Conservation (phyloP, 169 alveolate genomes). For the Plasmodium inui region DNA sequence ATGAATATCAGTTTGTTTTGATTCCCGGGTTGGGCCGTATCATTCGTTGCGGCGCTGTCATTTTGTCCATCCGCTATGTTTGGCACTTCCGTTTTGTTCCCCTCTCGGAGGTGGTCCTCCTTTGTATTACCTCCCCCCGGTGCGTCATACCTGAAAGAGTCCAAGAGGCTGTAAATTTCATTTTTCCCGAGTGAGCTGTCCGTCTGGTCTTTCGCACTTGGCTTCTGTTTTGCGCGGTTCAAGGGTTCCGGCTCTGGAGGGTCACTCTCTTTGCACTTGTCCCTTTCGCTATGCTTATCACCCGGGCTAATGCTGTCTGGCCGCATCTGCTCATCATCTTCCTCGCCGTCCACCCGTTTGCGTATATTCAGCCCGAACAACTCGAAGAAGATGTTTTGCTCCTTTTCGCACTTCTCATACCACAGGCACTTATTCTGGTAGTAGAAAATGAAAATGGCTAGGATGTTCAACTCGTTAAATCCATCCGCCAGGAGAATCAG, state of each 20-base stretch:
- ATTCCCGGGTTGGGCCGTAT: not conserved
- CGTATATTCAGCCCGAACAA: slow-evolving; percentile 28
- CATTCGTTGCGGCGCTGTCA: not conserved
- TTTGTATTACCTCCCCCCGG: not conserved
- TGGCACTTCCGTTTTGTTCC: not conserved
- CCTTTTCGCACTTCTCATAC: slow-evolving; percentile 16
- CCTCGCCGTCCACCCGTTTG: not conserved
- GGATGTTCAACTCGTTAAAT: slow-evolving; percentile 61
- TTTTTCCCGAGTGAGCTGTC: not conserved
- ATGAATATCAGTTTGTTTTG: slow-evolving; percentile 63
- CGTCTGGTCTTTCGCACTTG: not conserved
- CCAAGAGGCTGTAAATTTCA: not conserved
- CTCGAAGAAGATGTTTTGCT: slow-evolving; percentile 50
- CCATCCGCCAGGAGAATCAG: slow-evolving; percentile 69
- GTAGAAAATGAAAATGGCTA: slow-evolving; percentile 70
- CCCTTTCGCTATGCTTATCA: not conserved
- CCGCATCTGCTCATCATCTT: not conserved
- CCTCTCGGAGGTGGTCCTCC: not conserved
- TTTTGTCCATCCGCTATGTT: not conserved
- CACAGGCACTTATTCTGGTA: slow-evolving; percentile 67
- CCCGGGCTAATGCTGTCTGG: not conserved
- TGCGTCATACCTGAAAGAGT: not conserved
- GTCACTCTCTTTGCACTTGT: not conserved
- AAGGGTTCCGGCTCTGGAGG: too few relatives aligned
- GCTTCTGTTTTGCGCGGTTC: not conserved